Evolutionary conservation across 768 basidiomycete species (phyloP).

Genomic region (Psilocybe azurescens): DNA sequence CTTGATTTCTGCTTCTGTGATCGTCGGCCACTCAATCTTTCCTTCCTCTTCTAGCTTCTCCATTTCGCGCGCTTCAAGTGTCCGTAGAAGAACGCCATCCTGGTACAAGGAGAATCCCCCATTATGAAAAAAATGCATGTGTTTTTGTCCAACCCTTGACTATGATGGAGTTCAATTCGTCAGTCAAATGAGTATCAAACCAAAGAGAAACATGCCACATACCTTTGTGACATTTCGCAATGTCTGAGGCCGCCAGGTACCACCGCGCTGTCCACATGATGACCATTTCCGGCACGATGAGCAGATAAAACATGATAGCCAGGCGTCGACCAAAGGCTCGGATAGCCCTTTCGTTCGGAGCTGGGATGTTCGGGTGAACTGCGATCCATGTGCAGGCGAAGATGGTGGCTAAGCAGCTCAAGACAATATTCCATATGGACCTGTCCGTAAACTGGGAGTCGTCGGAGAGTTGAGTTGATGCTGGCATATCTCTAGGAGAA

Average conservation of each 20-base stretch:
- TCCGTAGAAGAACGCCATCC: conserved; percentile 11
- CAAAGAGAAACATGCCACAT: background rate
- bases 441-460: conserved; percentile 4
- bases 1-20: conserved; percentile 25
- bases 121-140: conserved; percentile 25
- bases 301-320: conserved; percentile 14
- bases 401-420: conserved; percentile 24
- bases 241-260: conserved; percentile 7
- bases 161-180: background rate
- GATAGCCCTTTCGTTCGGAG: conserved; percentile 3
- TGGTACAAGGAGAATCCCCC: conserved; percentile 30
- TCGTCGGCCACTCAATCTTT: conserved; percentile 20
- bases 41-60: conserved; percentile 17
- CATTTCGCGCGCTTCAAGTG: conserved; percentile 7
- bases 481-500: background rate
- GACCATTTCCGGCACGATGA: conserved; percentile 22
- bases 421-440: conserved; percentile 23
- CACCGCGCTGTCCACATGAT: conserved; percentile 20
- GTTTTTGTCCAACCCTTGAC: conserved; percentile 17
- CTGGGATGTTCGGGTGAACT: conserved; percentile 26
- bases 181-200: background rate
- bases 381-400: conserved; percentile 30
- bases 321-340: conserved; percentile 5
- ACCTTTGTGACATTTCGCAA: conserved; percentile 5
- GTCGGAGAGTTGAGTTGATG: background rate